Evolutionary conservation across 2,329 filamentous ascomycete genomes (phyloP), one percentile per base, ranked within the genome.

Genomic region (Metarhizium brunneum): DNA sequence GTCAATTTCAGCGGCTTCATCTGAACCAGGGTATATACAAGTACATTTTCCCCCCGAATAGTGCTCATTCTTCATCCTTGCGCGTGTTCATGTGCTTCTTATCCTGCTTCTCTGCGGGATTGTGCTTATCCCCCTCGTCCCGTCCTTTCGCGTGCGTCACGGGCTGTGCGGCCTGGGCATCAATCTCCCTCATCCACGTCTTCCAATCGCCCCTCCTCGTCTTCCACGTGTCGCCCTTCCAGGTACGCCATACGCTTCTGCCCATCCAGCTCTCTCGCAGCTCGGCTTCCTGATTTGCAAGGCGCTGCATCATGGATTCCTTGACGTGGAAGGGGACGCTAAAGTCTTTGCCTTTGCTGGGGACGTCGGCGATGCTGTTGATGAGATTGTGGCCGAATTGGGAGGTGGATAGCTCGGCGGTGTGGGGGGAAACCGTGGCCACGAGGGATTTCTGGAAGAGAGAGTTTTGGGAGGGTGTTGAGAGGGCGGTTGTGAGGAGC

Each of bases 141-240:
- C 13, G 30, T 8, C 11, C 20, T 6, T 29, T 38, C 5, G 18
- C 4, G 42, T 6, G n/a, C 6, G 42, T 7, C n/a, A 7, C 18
- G 42, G 42, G 2, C 40, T 42, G 40, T 8, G 42, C n/a, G 6
- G 42, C 8, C 42, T 20, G 42, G 18, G 18, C 51, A 14, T 66
- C 65, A 18, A 75, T 70, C 60, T 81, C 79, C 67, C 79, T 82
- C 57, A 76, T 76, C 78, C 80, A 83, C 2, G 70, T 63, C 58
- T 81, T 77, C 81, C 81, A 84, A 51, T 83, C 80, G 16, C 70
- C 66, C 51, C 75, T 68, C 47, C 76, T 69, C 50, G 76, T 76
- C 63, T 76, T 78, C 79, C 80, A 84, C 66, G 77, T 64, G 58
- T 84, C 81, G 13, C 80, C 80, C 65, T 76, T 78, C 80, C 81